Evolutionary conservation across 106 monocot genomes (phyloP), one percentile per base, ranked within the genome.

Genomic region (Dendrobium nobile): DNA sequence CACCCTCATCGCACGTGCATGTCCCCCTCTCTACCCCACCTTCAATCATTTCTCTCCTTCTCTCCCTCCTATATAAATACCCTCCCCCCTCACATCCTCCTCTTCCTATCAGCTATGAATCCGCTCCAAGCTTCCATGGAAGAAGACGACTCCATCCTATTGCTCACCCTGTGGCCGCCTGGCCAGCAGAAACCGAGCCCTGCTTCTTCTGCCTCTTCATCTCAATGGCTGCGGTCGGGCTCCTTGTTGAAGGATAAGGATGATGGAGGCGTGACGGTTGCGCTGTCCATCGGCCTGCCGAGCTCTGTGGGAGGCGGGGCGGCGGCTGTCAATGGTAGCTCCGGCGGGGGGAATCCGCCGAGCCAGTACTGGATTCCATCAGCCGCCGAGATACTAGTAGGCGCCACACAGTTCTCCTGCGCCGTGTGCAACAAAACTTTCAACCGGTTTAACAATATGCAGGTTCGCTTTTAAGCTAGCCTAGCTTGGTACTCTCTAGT

Each of bases 401-500:
- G 95, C 43, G 81, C 92, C 16, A 91, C 95, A 1, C 93, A 95
- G 91, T 95, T 93, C 87, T 91, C 93, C 70, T 95, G 93, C 88
- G 58, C 80, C 26, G 92, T 95, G 5, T 95, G 92, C 88, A 86
- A 87, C 47, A 95, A 95, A 82, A 91, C 87, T 17, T 95, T 93
- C 91, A 95, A 91, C 67, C 91, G 95, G 40, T 93, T 88, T 87
- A 95, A 95, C 84, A 95, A 95, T 75, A 93, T 95, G 95, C 95
- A 95, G 93, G 95, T 95, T 26, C 42, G 28, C 6, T 56, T 20
- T 48, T 75, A 48, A 31, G 31, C 31, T 31, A 40, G 16, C 59
- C 59, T 61, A 6, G 59, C 18, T 61, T 22, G 59, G 56, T 22
- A 7, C 54, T 58, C 4, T 13, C 11, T 2, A 9, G 51, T 51